phyloP scores from a whole-genome alignment of 1,284 basidiomycete species.

The Ustilago lituana region DNA sequence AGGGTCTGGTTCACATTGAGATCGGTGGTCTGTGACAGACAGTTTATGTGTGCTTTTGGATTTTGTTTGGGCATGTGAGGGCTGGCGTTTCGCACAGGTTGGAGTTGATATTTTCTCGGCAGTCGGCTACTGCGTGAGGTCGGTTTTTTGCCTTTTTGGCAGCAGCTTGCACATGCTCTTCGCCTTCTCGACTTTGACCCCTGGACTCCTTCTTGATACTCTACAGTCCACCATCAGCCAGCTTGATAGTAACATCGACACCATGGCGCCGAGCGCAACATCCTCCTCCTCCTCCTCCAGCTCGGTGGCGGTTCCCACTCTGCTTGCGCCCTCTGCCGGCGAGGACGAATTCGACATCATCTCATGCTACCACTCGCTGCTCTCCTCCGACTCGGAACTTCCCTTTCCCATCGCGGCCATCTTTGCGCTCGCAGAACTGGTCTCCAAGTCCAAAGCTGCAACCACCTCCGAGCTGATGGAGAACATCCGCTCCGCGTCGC shows the following conservation, averaged over 20 bases:
- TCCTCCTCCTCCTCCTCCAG: conserved; percentile 17
- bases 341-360: conserved; percentile 58
- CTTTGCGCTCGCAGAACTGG: conserved; percentile 79
- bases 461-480: conserved; percentile 91
- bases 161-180: conserved; percentile 1
- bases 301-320: conserved; percentile 5
- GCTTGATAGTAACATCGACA: neutral
- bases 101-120: too few relatives aligned
- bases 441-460: conserved; percentile 80
- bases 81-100: too few relatives aligned
- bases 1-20: too few relatives aligned
- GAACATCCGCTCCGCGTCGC: conserved; percentile 79
- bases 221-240: too few relatives aligned
- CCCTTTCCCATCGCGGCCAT: conserved; percentile 89
- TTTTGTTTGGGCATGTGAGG: too few relatives aligned
- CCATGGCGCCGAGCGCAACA: conserved; percentile 15
- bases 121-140: conserved; percentile 3
- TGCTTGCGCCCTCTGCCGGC: conserved; percentile 4
- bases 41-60: too few relatives aligned
- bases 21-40: too few relatives aligned
- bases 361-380: conserved; percentile 50
- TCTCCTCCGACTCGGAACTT: conserved; percentile 71
- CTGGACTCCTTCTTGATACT: too few relatives aligned
- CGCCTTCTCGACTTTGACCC: neutral
- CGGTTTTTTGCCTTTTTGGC: conserved; percentile 2